Conservation (phyloP, 164 flowering plant species). For the Dillenia turbinata region DNA sequence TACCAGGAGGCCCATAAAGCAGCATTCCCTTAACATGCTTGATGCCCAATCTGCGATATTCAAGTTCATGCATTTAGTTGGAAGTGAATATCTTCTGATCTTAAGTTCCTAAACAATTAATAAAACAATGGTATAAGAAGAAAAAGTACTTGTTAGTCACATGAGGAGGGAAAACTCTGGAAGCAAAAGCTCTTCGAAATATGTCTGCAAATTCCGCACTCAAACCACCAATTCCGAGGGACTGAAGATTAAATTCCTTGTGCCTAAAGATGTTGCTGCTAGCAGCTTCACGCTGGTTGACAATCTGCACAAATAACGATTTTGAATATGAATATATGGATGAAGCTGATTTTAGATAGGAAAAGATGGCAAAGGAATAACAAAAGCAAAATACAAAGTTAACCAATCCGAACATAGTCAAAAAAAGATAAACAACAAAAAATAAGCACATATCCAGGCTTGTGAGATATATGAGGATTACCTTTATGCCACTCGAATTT, state of each 20-base stretch:
- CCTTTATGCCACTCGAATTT: constrained; percentile 85
- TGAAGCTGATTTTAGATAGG: no score
- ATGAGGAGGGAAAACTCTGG: constrained; percentile 95
- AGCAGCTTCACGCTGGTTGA: constrained; percentile 92
- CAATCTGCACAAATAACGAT: constrained; percentile 48
- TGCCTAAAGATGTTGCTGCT: constrained; percentile 89
- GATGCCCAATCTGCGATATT: constrained; percentile 74
- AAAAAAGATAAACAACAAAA: neutral
- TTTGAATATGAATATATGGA: no score
- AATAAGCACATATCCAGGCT: neutral
- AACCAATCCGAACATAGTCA: no score
- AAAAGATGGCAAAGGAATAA: no score
- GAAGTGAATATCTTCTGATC: neutral
- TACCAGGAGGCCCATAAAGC: constrained; percentile 98
- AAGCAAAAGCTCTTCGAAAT: constrained; percentile 98
- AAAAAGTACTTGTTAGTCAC: constrained; percentile 68
- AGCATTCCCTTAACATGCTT: constrained; percentile 99
- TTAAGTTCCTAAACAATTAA: neutral
- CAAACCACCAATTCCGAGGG: constrained; percentile 92
- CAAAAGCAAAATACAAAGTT: no score
- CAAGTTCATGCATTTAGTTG: neutral
- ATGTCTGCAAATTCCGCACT: constrained; percentile 95
- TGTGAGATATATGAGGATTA: constrained; percentile 10
- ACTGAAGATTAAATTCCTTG: constrained; percentile 86
- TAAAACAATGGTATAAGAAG: neutral